These are phyloP conservation scores for Hypomontagnella monticulosa DNA, from an alignment of 495 filamentous ascomycete genomes.

Conservation along the genomic window DNA sequence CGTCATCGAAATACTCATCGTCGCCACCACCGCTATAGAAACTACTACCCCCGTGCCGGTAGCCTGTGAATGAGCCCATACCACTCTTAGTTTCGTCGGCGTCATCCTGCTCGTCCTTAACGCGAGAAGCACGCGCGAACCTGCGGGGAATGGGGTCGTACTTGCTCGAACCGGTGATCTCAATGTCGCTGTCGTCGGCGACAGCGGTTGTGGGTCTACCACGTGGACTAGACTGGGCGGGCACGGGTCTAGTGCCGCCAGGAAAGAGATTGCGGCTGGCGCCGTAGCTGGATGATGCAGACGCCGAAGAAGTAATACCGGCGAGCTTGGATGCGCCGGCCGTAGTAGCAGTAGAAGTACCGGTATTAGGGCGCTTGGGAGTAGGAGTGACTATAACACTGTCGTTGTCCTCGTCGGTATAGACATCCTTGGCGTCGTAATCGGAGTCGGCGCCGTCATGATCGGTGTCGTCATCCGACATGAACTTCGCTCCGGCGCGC, in stretches of 20 bases:
- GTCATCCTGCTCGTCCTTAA: conserved; percentile 19
- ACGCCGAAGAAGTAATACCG: background rate
- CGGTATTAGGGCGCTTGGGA: conserved; percentile 23
- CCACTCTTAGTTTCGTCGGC: background rate
- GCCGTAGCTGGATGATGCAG: background rate
- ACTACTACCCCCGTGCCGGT: conserved; percentile 1
- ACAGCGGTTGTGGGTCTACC: no score
- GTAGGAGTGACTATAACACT: conserved; percentile 21
- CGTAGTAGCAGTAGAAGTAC: conserved; percentile 19
- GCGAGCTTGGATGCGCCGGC: background rate
- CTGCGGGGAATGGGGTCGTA: background rate
- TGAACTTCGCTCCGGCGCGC: conserved; percentile 26
- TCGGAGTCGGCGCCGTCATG: conserved; percentile 11
- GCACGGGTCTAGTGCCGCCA: no score
- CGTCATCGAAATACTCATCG: conserved; percentile 23
- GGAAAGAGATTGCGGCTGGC: background rate
- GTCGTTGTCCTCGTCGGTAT: conserved; percentile 46
- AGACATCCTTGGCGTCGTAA: conserved; percentile 38
- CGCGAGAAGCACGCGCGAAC: background rate
- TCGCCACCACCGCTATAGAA: background rate
- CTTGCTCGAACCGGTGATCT: no score
- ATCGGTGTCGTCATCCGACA: conserved; percentile 15
- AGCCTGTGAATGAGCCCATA: no score
- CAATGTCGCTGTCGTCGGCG: no score
- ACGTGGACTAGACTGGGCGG: no score